Evolutionary conservation across 2,329 filamentous ascomycete genomes (phyloP), one percentile per base, ranked within the genome.

Genomic region (Harringtonia lauricola): DNA sequence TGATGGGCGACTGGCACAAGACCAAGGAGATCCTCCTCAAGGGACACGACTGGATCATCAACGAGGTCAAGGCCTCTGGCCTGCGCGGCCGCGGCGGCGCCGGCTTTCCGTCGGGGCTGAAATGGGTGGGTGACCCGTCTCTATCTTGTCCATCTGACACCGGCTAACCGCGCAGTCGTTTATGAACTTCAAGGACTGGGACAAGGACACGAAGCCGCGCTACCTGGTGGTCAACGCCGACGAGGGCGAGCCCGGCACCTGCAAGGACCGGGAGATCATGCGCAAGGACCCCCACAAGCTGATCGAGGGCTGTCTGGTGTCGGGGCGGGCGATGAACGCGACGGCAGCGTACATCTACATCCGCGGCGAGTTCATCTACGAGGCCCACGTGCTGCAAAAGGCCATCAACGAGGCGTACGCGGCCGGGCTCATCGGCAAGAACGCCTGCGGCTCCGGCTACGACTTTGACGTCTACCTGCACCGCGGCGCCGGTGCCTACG

Each of bases 111-210:
- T 96, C 90, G 33, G 92, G 92, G 51, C 72, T 98, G 73, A 98
- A 98, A 89, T 98, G 92, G 86, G 88, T 94, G 79, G 55, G 80
- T 71, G 54, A 45, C 47, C 36, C 28, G 9, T 13, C 46, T 21
- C 24, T 41, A 24, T 28, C 8, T 46, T 24, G 34, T 40, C 28
- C 7, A 21, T 28, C 24, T 29, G 36, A 22, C 29, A 37, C 22
- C 15, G 8, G 30, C 39, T 42, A 30, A 42, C 30, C 7, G 4
- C 3, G 18, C 59, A 94, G 88, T 95, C 89, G 40, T 98, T 98
- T 68, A 98, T 98, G 92, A 98, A 98, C 75, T 89, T 90, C 74
- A 95, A 95, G 70, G 92, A 88, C 58, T 98, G 92, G 92, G 90
- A 98, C 59, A 94, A 98, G 70, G 92, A 96, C 64, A 83, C 67